Evolutionary conservation across 2,329 filamentous ascomycete genomes (phyloP).

Genomic region (Xylaria sp.): DNA sequence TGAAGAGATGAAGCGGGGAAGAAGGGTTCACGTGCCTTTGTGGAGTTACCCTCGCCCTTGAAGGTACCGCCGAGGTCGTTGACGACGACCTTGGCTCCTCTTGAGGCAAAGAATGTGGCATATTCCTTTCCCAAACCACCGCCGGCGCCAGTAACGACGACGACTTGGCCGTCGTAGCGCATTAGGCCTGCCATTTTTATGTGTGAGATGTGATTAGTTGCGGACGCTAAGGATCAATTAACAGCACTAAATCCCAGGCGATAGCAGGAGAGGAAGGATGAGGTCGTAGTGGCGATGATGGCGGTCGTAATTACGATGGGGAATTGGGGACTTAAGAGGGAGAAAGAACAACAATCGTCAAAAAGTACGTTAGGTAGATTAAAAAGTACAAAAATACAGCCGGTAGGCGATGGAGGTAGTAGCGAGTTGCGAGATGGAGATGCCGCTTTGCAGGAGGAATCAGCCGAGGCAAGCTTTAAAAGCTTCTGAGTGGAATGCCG

Average conservation of each 20-base stretch:
- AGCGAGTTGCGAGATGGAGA: conserved; percentile 8
- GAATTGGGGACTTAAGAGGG: neutral
- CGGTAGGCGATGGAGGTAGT: neutral
- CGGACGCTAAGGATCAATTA: conserved; percentile 1
- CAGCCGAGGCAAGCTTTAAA: conserved; percentile 30
- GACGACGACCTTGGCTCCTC: conserved; percentile 91
- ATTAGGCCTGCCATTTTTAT: conserved; percentile 37
- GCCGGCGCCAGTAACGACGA: conserved; percentile 81
- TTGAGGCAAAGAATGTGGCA: conserved; percentile 81
- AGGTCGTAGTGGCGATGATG: neutral
- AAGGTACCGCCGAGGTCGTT: conserved; percentile 93
- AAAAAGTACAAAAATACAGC: neutral
- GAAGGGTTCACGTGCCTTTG: conserved; percentile 57
- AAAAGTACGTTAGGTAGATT: neutral
- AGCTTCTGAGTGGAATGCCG: conserved; percentile 29
- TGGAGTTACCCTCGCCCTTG: conserved; percentile 83
- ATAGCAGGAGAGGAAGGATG: neutral
- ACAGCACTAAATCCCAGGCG: neutral
- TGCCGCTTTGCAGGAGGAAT: conserved; percentile 26
- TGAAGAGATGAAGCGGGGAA: neutral
- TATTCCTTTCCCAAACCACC: conserved; percentile 79
- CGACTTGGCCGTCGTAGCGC: conserved; percentile 81
- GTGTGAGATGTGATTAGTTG: conserved; percentile 13
- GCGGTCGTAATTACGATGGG: neutral
- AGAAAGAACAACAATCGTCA: neutral